Base-by-base conservation (phyloP, 2,329 filamentous ascomycete genomes). In the Drechslera avenae region DNA sequence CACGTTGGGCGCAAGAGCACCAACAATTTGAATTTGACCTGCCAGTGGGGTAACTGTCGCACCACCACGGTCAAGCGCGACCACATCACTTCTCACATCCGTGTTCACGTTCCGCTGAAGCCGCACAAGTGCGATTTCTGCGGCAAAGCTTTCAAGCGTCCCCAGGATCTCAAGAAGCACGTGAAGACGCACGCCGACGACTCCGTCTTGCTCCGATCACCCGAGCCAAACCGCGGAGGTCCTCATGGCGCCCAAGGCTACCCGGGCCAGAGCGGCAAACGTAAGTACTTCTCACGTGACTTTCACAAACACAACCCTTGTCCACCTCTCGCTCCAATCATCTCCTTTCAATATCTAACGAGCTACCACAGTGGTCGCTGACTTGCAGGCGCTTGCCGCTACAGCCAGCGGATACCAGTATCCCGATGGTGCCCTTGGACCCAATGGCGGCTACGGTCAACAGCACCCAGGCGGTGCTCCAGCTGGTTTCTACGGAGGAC, bases 101-200 rank as follows among this genome's bases (percentile, higher is more conserved):
- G 94, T 60, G 94, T 97, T 46, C 94, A 99, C 74, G 93, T 99
- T n/a, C 94, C 94, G 1, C 81, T 99, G 55, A 99, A 99, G 83
- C 94, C 94, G 62, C 94, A 99, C 81, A 97, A 97, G 78, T 99
- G 94, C 76, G 92, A 97, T 73, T 96, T 97, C 78, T 99, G 94
- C 72, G 91, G 91, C 72, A 99, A 99, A 81, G 92, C 92, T 1
- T 99, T 99, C 83, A 99, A 99, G 85, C 89, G 94, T 28, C 94
- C 94, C 2, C 94, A 99, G 79, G 94, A 99, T 79, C 76, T 99
- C 67, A 97, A 99, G 86, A 99, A 99, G 81, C 94, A 99, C 74
- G 91, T 97, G 76, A 99, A 97, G 86, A 97, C 93, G 4, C 93
- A 97, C 72, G 93, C 93, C 65, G 93, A 97, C 70, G 93, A 97